These are phyloP conservation scores for Penicillium coprophilum DNA, from an alignment of 495 filamentous ascomycete species.

Conservation along the genomic window DNA sequence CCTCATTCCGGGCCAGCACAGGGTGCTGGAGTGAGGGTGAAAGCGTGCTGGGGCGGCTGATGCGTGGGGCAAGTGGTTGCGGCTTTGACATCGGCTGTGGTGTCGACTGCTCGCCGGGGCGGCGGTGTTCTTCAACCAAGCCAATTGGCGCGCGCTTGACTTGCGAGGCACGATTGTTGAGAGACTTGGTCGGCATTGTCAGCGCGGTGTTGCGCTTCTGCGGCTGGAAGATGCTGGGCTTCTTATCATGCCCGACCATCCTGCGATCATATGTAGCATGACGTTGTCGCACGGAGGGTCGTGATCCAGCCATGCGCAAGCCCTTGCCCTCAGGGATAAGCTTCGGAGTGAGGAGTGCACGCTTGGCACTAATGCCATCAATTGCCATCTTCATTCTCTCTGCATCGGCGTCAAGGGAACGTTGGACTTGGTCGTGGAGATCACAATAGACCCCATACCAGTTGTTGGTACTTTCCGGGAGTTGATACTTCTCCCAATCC, in stretches of 20 bases:
- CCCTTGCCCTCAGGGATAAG: conserved; percentile 34
- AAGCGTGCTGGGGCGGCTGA: background rate
- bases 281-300: conserved; percentile 28
- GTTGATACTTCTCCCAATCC: conserved; percentile 54
- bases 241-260: conserved; percentile 24
- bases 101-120: conserved; percentile 26
- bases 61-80: background rate
- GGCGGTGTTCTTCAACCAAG: conserved; percentile 43
- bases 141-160: conserved; percentile 41
- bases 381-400: conserved; percentile 49
- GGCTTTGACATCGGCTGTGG: conserved; percentile 4
- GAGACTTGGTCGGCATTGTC: conserved; percentile 42
- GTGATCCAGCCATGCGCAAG: conserved; percentile 25
- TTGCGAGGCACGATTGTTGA: conserved; percentile 39
- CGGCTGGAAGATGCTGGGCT: background rate
- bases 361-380: conserved; percentile 49
- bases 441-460: conserved; percentile 68
- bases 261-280: conserved; percentile 29
- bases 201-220: conserved; percentile 35
- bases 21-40: conserved; percentile 1
- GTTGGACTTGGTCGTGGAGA: conserved; percentile 43
- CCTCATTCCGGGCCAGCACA: conserved; percentile 31
- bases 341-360: conserved; percentile 47
- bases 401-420: conserved; percentile 49
- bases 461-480: conserved; percentile 54